phyloP scores from a whole-genome alignment of 176 grass and related monocot species.

The Oryza longistaminata region DNA sequence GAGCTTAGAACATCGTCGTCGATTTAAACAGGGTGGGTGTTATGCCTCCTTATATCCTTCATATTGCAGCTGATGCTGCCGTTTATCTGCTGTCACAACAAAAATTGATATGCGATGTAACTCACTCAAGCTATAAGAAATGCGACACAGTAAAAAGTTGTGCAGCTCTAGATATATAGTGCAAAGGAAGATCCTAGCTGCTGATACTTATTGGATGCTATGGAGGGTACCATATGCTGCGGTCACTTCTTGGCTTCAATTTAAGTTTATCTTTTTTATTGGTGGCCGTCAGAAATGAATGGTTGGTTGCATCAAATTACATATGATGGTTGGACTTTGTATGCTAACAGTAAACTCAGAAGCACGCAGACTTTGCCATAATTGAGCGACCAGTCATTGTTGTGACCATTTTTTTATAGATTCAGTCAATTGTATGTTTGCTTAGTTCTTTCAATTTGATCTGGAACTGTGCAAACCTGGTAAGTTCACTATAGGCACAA shows the following conservation, averaged over 20 bases:
- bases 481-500: too few relatives aligned
- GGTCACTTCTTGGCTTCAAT: conserved; percentile 5
- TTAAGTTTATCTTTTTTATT: neutral
- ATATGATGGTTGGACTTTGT: neutral
- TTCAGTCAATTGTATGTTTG: neutral
- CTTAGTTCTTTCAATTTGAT: too few relatives aligned
- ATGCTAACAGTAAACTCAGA: neutral
- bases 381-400: neutral
- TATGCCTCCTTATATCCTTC: neutral
- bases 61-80: neutral
- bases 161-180: neutral
- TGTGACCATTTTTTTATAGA: neutral
- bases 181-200: neutral
- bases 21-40: neutral
- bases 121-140: neutral
- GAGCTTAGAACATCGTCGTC: neutral
- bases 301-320: neutral
- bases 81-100: neutral
- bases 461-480: too few relatives aligned
- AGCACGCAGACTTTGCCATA: neutral
- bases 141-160: neutral
- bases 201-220: neutral
- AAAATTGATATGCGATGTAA: neutral
- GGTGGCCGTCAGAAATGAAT: neutral
- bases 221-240: neutral